Percentiles rank a stretch among this genome's conserved stretches.
phyloP scores from a whole-genome alignment of 306 rosid genomes.

The Abrus precatorius region DNA sequence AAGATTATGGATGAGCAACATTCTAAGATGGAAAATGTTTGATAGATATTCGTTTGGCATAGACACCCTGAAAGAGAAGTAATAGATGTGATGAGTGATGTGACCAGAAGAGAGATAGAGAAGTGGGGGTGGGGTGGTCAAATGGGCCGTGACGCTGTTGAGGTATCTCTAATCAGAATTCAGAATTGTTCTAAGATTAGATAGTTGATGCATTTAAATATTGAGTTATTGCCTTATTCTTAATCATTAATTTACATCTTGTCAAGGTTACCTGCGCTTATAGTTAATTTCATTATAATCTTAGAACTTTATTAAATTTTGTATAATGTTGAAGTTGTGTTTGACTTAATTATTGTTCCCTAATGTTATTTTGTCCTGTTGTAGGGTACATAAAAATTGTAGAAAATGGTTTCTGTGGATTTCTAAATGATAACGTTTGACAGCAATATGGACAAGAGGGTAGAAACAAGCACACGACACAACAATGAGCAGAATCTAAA shows the following conservation, averaged over 20 bases:
- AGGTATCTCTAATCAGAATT: no score
- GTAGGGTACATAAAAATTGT: conserved; percentile 46
- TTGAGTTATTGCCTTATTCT: conserved; percentile 11
- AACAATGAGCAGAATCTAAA: conserved; percentile 32
- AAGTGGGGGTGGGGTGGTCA: no score
- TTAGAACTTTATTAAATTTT: neutral
- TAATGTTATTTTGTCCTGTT: conserved; percentile 27
- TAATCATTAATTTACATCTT: conserved; percentile 2
- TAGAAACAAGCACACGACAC: conserved; percentile 20
- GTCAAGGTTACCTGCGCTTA: neutral
- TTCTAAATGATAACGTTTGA: conserved; percentile 24
- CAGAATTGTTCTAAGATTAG: neutral
- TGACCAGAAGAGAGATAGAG: no score
- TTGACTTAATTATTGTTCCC: conserved; percentile 20
- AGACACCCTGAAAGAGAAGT: no score
- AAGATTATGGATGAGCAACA: conserved; percentile 18
- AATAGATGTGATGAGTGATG: no score
- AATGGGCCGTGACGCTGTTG: no score
- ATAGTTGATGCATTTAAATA: conserved; percentile 32
- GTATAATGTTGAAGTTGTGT: conserved; percentile 11
- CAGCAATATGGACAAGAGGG: conserved; percentile 24
- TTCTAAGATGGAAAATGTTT: neutral
- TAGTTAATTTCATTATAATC: neutral
- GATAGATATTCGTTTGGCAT: no score
- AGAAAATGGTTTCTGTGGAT: conserved; percentile 34